Base-by-base conservation (phyloP, 805 yeast genomes). In the Suhomyces kilbournensis region DNA sequence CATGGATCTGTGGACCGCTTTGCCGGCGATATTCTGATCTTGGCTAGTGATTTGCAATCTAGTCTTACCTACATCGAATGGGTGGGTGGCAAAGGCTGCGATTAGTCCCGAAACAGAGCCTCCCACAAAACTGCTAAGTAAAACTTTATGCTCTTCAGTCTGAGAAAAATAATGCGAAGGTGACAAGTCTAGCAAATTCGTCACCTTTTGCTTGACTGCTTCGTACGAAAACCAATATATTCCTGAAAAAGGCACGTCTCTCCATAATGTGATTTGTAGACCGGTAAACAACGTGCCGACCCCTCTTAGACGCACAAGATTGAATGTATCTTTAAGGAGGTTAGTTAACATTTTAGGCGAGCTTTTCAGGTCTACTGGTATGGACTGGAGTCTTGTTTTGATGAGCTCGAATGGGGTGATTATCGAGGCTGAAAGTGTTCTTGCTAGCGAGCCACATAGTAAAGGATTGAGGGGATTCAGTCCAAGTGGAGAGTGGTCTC, bases 1-100 rank as follows among this genome's bases (percentile, higher is more conserved):
- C 88, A 93, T 89, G 40, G 79, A 75, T 52, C 73, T 68, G 19
- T 65, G 60, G 15, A 34, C 17, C 38, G 46, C 47, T 40, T 55
- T 48, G 19, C 54, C 57, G 14, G 35, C 26, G 25, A 25, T 45
- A 7, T 32, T 45, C 10, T 53, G 57, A 9, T 60, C 55, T 23
- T 67, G 66, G 58, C 71, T 89, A 79, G 75, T 66, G 45, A 75
- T 72, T 68, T 94, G 99, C 54, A 90, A 74, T 61, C 98, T 77
- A 4, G 99, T 94, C 63, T 94, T 94, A 4, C 97, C 98, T 8
- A 94, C 99, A 67, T 94, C 99, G 62, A 94, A 94, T 1, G 99
- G 98, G 52, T 96, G 91, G 1, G 99, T 94, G 42, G 80, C 72
- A 2, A 93, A 60, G 0, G 98, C 97, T 0, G 97, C 97, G 3